Conservation (phyloP, 805 yeast genomes). For the Nakazawaea wyomingensis region DNA sequence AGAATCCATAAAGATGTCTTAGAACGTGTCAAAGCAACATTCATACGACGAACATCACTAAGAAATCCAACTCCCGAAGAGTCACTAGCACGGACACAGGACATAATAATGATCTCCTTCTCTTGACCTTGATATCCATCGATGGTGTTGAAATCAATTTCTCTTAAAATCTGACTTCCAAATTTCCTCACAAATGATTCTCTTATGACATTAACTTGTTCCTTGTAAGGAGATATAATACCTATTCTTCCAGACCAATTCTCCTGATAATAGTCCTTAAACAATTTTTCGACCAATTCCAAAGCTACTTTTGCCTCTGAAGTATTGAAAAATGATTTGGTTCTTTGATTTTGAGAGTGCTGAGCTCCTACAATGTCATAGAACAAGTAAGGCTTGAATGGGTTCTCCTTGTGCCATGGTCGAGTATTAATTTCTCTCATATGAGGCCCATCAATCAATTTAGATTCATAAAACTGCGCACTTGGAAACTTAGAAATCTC, state of each 20-base stretch:
- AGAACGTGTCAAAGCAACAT: conserved; percentile 95
- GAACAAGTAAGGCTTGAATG: conserved; percentile 73
- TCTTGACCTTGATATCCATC: conserved; percentile 99
- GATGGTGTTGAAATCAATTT: conserved; percentile 86
- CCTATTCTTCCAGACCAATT: conserved; percentile 76
- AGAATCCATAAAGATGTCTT: conserved; percentile 87
- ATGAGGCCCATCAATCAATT: conserved; percentile 71
- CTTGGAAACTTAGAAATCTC: conserved; percentile 85
- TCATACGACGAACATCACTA: conserved; percentile 90
- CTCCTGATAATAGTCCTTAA: conserved; percentile 38
- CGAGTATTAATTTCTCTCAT: conserved; percentile 55
- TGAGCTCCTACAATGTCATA: conserved; percentile 61
- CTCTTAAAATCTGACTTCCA: conserved; percentile 58
- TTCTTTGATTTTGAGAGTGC: conserved; percentile 58
- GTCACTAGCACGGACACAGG: conserved; percentile 88
- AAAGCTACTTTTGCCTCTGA: conserved; percentile 72
- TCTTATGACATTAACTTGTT: conserved; percentile 63
- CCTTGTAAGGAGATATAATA: conserved; percentile 91
- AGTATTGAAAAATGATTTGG: conserved; percentile 67
- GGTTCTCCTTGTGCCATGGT: conserved; percentile 59
- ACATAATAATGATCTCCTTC: conserved; percentile 86
- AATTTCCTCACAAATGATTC: conserved; percentile 50
- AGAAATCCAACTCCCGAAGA: conserved; percentile 77
- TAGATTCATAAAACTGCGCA: conserved; percentile 68
- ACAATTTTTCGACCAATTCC: conserved; percentile 55